Evolutionary conservation across 2,329 filamentous ascomycete species (phyloP).

Genomic region (Nigrospora osmanthi): DNA sequence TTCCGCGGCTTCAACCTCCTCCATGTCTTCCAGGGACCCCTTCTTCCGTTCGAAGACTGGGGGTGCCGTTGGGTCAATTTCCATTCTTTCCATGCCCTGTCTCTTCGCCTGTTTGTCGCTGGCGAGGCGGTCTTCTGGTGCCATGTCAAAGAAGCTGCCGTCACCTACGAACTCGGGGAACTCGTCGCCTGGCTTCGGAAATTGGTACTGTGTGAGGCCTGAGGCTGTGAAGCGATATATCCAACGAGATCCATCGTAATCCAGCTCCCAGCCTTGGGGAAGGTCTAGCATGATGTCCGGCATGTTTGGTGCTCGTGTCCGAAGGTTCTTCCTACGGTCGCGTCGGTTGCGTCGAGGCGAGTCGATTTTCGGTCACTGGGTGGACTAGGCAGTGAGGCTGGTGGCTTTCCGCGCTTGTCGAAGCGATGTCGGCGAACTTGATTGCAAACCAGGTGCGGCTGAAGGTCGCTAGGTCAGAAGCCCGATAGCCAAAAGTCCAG

Average conservation of each 20-base stretch:
- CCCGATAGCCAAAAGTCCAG: no score
- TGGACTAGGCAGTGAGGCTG: no score
- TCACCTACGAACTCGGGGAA: slow-evolving; percentile 42
- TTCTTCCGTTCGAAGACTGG: slow-evolving; percentile 4
- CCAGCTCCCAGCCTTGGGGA: slow-evolving; percentile 47
- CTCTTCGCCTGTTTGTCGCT: slow-evolving; percentile 41
- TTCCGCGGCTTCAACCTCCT: slow-evolving; percentile 22
- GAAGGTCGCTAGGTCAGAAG: no score
- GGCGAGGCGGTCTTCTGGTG: slow-evolving; percentile 44
- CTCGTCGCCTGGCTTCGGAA: slow-evolving; percentile 49
- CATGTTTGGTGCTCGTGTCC: no score
- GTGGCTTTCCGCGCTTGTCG: no score
- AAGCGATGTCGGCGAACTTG: no score
- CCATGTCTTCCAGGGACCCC: slow-evolving; percentile 13
- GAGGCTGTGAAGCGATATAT: slow-evolving; percentile 49
- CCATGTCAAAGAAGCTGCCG: slow-evolving; percentile 28
- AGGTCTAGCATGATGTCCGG: slow-evolving; percentile 29
- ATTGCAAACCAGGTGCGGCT: no score
- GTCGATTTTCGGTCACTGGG: no score
- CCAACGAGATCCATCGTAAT: slow-evolving; percentile 51
- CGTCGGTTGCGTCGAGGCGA: no score
- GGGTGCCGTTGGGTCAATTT: no score
- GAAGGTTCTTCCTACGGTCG: no score
- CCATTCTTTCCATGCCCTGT: neutral
- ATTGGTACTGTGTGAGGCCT: slow-evolving; percentile 47